Evolutionary conservation across 1,284 basidiomycete species (phyloP), one percentile per base, ranked within the genome.

Genomic region (Boletus mariae): DNA sequence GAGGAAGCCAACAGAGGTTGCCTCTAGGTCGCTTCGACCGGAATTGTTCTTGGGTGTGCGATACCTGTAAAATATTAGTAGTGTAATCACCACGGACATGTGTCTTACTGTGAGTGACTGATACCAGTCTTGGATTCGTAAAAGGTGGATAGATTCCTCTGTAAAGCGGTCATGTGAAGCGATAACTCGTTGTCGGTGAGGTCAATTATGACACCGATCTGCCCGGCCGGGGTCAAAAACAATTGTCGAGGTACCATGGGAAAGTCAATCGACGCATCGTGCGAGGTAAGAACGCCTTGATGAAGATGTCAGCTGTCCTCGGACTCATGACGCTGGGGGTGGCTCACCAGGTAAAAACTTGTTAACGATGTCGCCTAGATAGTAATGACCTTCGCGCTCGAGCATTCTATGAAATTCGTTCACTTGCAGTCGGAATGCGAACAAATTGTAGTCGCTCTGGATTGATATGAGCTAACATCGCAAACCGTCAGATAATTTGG

Each of bases 171-270:
- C 62, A 96, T 73, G 35, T 84, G 76, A n/a, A 85, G 70, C 0
- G 85, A 78, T 12, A 83, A 73, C 23, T 77, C 69, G 26, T 78
- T 71, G 26, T 78, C 72, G 20, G 76, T 73, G 23, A 93, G 73
- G 53, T 93, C 83, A 3, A 84, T 73, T 32, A 96, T 73, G n/a
- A 90, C 76, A 10, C 92, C 90, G 42, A 97, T 85, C 28, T 88
- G 80, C 3, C 94, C 94, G 4, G 85, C 83, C 0, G 85, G 77
- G 0, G 93, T 92, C 65, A 90, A 86, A 68, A 89, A 93, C 12
- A 95, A 59, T 37, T 90, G 80, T 53, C 82, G 82, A 0, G 90
- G 79, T 38, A 73, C 63, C 41, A 88, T 68, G 1, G 68, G 61
- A 12, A 68, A 53, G 47, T 71, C 70, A 2, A 66, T 62, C 1